Base-by-base conservation (phyloP, 2,329 filamentous ascomycete species). In the Colletotrichum eleusines region DNA sequence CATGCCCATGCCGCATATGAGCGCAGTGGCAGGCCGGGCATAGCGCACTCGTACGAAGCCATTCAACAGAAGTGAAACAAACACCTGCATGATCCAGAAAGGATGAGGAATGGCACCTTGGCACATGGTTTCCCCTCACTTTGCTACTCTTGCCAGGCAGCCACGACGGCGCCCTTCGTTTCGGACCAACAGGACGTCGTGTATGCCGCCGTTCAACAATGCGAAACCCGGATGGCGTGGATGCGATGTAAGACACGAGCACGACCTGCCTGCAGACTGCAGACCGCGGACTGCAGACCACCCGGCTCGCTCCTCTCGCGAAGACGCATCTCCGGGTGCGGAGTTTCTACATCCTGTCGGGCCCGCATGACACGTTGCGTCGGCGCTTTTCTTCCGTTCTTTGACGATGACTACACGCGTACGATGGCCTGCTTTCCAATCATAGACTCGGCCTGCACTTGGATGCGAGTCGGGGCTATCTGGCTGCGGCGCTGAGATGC, bases 41-140 rank as follows among this genome's bases (percentile, higher is more conserved):
- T 42, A 28, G 18, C 28, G 50, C 50, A 55, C 58, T 38, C 18
- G 42, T 33, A 35, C 28, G 18, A 7, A n/a, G 50, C 26, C 26
- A 53, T 63, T 66, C 67, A 66, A 70, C 67, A 62, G 28, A 55
- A 51, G 50, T 55, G 20, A 9, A 31, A 18, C 31, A 11, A 31
- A 11, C 16, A 11, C 16, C 44, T 48, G 44, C 42, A 58, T 31
- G 53, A 44, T 62, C 38, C 58, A 62, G 68, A 68, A 54, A 42
- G 64, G 51, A 35, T 62, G 51, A 68, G 68, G 51, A 68, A 71
- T 42, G 67, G 28, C 38, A 14, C 23, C 51, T 54, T 54, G 62
- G 50, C 60, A 63, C 35, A 58, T 35, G 42, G 40, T 48, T n/a
- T 40, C 35, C 54, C 54, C 55, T 50, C 48, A 38, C 40, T 28